phyloP scores from a whole-genome alignment of 106 monocot genomes.

The Ottelia alismoides region DNA sequence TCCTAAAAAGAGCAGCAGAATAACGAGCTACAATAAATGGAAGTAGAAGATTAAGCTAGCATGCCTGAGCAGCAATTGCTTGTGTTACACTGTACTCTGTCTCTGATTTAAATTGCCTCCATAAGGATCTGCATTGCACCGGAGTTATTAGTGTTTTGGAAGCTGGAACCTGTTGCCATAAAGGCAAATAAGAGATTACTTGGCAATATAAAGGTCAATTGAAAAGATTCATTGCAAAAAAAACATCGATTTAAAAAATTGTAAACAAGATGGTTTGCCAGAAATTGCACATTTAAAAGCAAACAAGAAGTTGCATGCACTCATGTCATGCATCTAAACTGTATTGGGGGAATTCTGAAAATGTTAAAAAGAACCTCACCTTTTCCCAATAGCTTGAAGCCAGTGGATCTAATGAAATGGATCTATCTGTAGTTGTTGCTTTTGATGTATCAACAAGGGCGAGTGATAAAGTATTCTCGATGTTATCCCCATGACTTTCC shows the following conservation, averaged over 20 bases:
- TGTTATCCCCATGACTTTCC: slow-evolving; percentile 63
- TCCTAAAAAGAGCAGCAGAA: too few species aligned
- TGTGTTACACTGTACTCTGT: slow-evolving; percentile 90
- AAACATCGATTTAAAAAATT: too few species aligned
- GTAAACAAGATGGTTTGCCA: too few species aligned
- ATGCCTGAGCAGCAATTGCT: slow-evolving; percentile 92
- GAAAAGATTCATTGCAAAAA: too few species aligned
- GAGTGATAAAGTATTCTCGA: slow-evolving; percentile 64
- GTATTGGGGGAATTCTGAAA: too few species aligned
- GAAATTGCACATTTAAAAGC: too few species aligned
- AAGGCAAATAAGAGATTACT: too few species aligned
- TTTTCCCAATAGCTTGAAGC: slow-evolving; percentile 91
- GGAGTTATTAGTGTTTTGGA: slow-evolving; percentile 84
- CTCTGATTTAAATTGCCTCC: slow-evolving; percentile 89
- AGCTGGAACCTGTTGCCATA: slow-evolving; percentile 50
- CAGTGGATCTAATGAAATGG: slow-evolving; percentile 52
- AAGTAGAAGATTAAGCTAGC: too few species aligned
- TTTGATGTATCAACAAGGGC: slow-evolving; percentile 48
- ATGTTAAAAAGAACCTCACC: slow-evolving; percentile 25
- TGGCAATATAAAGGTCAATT: too few species aligned
- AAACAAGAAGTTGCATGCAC: too few species aligned
- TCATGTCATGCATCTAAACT: too few species aligned
- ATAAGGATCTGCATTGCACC: slow-evolving; percentile 92
- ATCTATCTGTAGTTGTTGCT: slow-evolving; percentile 21
- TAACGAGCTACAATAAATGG: too few species aligned